Base-by-base conservation (phyloP, 2,329 filamentous ascomycete species). In the Fusarium compactum region DNA sequence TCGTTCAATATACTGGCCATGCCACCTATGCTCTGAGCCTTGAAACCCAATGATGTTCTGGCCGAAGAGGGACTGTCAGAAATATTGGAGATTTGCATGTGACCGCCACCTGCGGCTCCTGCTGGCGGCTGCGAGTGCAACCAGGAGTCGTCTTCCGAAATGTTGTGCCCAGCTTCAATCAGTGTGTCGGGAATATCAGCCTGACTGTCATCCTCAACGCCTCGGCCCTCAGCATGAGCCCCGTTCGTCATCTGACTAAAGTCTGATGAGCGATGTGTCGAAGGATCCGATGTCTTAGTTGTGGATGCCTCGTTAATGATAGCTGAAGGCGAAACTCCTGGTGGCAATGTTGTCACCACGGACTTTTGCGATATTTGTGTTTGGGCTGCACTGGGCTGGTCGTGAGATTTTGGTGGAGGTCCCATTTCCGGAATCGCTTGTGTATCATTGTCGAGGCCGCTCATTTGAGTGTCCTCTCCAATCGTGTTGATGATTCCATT, bases 251-350 rank as follows among this genome's bases (percentile, higher is more conserved):
- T 86, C 77, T 95, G 92, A 0, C 91, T 91, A 78, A 87, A 86
- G 69, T 88, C 86, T 4, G 87, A 89, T 2, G 88, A 90, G 15
- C 90, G 90, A 55, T 85, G 83, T 18, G 83, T 82, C 5, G 91
- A 94, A 8, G 89, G 87, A 66, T 92, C 90, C 2, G 92, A 93
- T 4, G 92, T 95, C 81, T 97, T 96, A n/a, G 95, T 97, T 2
- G 95, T 97, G 4, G 94, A 97, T 3, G 94, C 95, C 75, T 97
- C 94, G 74, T 98, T 98, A 56, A 90, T 82, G 62, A 87, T 79
- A 15, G 86, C 86, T 27, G 86, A 88, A 16, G 88, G 88, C 7
- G 87, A 88, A 56, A 89, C 82, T 6, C 87, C 88, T 0, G 84
- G 81, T 1, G 89, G 87, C 5, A 91, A 79, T 22, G 86, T 82